Conservation (phyloP, 305 asterid genomes). For the Fraxinus floribunda region DNA sequence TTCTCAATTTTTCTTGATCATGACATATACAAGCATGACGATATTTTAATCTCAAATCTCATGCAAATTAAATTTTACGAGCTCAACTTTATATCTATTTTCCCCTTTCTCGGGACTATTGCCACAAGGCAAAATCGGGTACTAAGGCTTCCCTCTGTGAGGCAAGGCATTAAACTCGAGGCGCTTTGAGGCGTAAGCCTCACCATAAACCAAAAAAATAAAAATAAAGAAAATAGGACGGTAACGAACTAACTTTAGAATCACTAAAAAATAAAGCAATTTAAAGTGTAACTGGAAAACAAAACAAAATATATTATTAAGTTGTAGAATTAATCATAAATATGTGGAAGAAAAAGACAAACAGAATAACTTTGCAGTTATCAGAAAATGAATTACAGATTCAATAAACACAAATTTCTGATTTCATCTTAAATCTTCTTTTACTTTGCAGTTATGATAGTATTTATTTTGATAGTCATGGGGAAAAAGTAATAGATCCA, state of each 20-base stretch:
- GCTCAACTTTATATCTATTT: background rate
- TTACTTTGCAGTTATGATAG: background rate
- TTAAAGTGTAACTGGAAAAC: background rate
- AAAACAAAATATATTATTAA: background rate
- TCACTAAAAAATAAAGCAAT: background rate
- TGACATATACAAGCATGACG: background rate
- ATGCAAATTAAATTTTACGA: background rate
- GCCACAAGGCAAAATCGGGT: background rate
- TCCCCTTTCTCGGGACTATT: background rate
- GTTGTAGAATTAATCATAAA: background rate
- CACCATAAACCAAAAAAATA: background rate
- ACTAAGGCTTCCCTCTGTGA: background rate
- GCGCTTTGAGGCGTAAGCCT: background rate
- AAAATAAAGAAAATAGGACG: background rate
- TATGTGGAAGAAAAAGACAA: background rate
- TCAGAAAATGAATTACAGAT: background rate
- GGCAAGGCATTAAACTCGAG: background rate
- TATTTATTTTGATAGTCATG: background rate
- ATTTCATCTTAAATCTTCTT: conserved; percentile 1
- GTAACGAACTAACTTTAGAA: background rate
- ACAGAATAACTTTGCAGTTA: background rate
- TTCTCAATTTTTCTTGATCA: background rate
- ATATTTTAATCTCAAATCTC: background rate
- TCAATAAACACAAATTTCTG: background rate
- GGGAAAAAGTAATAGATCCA: background rate